Evolutionary conservation across 441 rosid species (phyloP).

Genomic region (Biscutella laevigata): DNA sequence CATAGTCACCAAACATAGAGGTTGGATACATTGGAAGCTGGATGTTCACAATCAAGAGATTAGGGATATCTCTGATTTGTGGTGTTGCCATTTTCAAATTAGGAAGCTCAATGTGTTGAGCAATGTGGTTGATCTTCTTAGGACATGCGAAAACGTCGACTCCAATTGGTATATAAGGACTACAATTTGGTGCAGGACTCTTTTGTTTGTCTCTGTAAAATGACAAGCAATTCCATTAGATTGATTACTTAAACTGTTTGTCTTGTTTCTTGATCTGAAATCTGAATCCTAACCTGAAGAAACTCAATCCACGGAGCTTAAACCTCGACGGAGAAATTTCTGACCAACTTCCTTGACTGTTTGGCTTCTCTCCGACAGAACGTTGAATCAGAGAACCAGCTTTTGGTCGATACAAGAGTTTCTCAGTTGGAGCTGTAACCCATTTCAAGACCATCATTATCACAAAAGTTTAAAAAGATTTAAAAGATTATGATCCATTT

Average conservation of each 20-base stretch:
- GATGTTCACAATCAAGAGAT: conserved; percentile 59
- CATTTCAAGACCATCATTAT: conserved; percentile 6
- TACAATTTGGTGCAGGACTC: conserved; percentile 45
- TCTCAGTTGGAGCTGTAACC: conserved; percentile 42
- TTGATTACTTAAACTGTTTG: neutral
- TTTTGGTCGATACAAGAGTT: conserved; percentile 42
- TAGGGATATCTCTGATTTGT: conserved; percentile 35
- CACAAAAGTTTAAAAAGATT: conserved; percentile 1
- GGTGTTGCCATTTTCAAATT: conserved; percentile 24
- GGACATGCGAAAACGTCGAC: conserved; percentile 56
- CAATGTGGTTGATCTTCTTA: conserved; percentile 61
- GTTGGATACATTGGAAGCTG: conserved; percentile 79
- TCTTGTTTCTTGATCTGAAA: conserved; percentile 11
- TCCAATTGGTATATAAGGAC: conserved; percentile 64
- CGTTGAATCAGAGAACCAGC: conserved; percentile 52
- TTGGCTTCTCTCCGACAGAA: conserved; percentile 41
- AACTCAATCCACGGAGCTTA: conserved; percentile 64
- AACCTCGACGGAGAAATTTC: conserved; percentile 59
- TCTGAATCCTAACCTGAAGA: conserved; percentile 43
- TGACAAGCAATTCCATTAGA: neutral
- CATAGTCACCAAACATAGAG: conserved; percentile 54
- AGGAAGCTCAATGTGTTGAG: conserved; percentile 75
- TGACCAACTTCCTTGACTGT: conserved; percentile 55
- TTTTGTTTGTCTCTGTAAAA: conserved; percentile 65
- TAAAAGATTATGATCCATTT: neutral